These are phyloP conservation scores for Boletus reticuloceps DNA, from an alignment of 768 basidiomycete genomes.

Conservation along the genomic window DNA sequence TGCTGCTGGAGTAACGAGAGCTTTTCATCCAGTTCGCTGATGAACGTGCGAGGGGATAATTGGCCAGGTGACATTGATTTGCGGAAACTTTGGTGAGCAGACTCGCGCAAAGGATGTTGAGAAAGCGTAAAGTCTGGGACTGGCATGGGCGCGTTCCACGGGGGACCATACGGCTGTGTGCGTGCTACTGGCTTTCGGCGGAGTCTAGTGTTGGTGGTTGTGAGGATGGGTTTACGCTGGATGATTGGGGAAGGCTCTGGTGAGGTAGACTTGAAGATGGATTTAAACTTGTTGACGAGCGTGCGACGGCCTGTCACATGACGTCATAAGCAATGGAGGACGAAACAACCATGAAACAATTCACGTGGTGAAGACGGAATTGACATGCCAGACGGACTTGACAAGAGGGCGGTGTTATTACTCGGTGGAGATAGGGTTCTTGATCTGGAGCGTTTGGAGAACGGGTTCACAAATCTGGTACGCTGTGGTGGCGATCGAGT, in stretches of 20 bases:
- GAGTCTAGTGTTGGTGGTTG: constrained; percentile 15
- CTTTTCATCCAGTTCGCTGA: constrained; percentile 19
- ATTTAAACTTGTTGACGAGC: constrained; percentile 20
- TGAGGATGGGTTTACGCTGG: constrained; percentile 7
- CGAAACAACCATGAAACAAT: background rate
- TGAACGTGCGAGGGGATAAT: constrained; percentile 18
- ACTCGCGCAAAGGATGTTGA: background rate
- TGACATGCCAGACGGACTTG: background rate
- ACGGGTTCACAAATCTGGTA: constrained; percentile 14
- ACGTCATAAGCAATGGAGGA: background rate
- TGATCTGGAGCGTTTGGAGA: constrained; percentile 16
- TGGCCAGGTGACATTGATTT: background rate
- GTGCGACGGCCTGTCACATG: constrained; percentile 5
- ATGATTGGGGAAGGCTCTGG: constrained; percentile 4
- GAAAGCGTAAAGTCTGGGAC: constrained; percentile 1
- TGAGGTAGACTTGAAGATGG: constrained; percentile 18
- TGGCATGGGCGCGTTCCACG: constrained; percentile 35
- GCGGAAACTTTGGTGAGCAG: background rate
- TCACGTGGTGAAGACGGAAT: constrained; percentile 1
- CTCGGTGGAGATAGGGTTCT: constrained; percentile 14
- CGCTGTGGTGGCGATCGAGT: constrained; percentile 4
- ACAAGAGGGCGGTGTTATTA: background rate
- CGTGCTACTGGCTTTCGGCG: constrained; percentile 28
- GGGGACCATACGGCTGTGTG: constrained; percentile 38
- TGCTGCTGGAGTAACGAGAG: constrained; percentile 18